Conservation (phyloP, 352 stramenopile genomes). For the Plasmopara muralis region DNA sequence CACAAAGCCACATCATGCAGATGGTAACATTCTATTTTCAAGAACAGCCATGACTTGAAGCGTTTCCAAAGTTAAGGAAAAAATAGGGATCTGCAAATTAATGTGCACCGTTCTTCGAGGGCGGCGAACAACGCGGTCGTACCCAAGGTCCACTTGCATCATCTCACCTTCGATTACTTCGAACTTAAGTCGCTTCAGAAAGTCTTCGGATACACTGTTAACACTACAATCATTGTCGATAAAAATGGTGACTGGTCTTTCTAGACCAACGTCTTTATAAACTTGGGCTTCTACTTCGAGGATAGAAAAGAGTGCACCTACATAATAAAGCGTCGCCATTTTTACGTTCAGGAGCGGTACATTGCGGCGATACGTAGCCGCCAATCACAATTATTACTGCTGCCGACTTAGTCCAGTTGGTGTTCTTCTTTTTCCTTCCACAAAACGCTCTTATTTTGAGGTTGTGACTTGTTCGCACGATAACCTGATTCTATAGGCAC, state of each 20-base stretch:
- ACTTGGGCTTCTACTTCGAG: background rate
- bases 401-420: background rate
- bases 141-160: background rate
- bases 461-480: background rate
- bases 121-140: background rate
- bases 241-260: background rate
- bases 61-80: conserved; percentile 2
- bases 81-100: conserved; percentile 5
- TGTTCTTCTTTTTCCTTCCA: background rate
- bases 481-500: background rate
- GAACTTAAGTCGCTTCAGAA: background rate
- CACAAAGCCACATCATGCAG: background rate
- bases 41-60: background rate
- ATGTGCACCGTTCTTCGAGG: conserved; percentile 6
- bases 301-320: background rate
- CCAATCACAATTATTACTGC: background rate
- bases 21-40: background rate
- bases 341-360: background rate
- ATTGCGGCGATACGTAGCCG: background rate
- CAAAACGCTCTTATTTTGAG: background rate
- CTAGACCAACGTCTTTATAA: background rate
- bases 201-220: background rate
- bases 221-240: background rate
- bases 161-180: background rate
- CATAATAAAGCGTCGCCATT: background rate